Conservation (phyloP, 192 early-diverging fungal species). For the Coemansia sp. region DNA sequence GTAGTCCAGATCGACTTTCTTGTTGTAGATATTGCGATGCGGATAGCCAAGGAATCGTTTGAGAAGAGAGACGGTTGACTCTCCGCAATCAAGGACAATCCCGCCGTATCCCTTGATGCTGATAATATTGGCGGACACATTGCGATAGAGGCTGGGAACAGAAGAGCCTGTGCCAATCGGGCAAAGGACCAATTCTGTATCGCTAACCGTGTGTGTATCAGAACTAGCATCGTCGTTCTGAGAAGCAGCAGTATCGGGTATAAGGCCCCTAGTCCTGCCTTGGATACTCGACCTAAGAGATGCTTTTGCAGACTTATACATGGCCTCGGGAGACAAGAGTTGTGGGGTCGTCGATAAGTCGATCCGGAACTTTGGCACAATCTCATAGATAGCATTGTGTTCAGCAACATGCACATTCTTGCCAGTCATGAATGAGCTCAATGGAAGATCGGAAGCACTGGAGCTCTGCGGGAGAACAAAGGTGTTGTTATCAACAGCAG, state of each 20-base stretch:
- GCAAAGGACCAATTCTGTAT: slow-evolving; percentile 45
- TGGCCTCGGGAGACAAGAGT: slow-evolving; percentile 33
- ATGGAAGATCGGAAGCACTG: slow-evolving; percentile 39
- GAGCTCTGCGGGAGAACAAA: slow-evolving; percentile 75
- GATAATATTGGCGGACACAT: slow-evolving; percentile 85
- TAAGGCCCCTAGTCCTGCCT: no score
- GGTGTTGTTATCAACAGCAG: slow-evolving; percentile 61
- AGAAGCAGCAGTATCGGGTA: not conserved
- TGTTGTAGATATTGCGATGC: slow-evolving; percentile 41
- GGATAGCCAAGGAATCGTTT: slow-evolving; percentile 67
- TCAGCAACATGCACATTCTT: slow-evolving; percentile 3
- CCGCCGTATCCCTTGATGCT: slow-evolving; percentile 62
- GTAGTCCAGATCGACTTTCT: slow-evolving; percentile 35
- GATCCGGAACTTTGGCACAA: slow-evolving; percentile 66
- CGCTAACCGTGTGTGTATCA: not conserved
- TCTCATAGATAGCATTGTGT: slow-evolving; percentile 37
- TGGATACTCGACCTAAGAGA: not conserved
- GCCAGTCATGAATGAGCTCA: slow-evolving; percentile 47
- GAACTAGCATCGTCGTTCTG: not conserved
- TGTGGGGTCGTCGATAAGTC: slow-evolving; percentile 37
- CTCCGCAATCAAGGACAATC: slow-evolving; percentile 88
- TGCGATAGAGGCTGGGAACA: slow-evolving; percentile 86
- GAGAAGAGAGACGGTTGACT: slow-evolving; percentile 85
- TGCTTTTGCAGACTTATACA: slow-evolving; percentile 10
- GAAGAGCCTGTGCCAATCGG: slow-evolving; percentile 92